Conservation (phyloP, 768 basidiomycete genomes). For the Xerocomellus amylosporus region DNA sequence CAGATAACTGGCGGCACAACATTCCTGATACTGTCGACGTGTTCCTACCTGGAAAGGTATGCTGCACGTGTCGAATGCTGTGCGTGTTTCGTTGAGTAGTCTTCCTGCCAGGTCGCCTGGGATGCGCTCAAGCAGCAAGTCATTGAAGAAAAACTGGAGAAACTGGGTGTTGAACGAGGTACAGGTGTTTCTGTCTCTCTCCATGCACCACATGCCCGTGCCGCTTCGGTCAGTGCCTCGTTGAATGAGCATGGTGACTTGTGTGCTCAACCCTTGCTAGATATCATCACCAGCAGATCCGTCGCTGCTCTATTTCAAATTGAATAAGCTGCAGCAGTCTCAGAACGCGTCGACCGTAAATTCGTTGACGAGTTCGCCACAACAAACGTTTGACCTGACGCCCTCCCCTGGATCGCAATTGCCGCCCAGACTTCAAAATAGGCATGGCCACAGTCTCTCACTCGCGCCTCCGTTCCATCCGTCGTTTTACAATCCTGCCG, state of each 20-base stretch:
- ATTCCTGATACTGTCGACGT: conserved; percentile 75
- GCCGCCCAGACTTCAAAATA: conserved; percentile 43
- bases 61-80: conserved; percentile 17
- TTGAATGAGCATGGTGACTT: conserved; percentile 18
- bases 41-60: conserved; percentile 78
- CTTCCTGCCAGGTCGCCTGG: conserved; percentile 59
- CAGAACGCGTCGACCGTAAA: conserved; percentile 49
- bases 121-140: conserved; percentile 63
- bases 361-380: conserved; percentile 65
- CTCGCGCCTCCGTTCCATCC: conserved; percentile 46
- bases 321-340: conserved; percentile 79
- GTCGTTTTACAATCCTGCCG: conserved; percentile 36
- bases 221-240: conserved; percentile 67
- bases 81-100: conserved; percentile 2
- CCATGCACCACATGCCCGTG: conserved; percentile 74
- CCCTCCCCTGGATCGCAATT: conserved; percentile 48
- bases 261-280: conserved; percentile 36
- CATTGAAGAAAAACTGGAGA: conserved; percentile 81
- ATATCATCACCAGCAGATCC: conserved; percentile 92
- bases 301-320: conserved; percentile 73
- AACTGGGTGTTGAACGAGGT: conserved; percentile 73
- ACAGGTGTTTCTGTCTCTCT: conserved; percentile 51
- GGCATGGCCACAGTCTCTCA: conserved; percentile 74
- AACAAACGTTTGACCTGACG: conserved; percentile 50
- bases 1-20: conserved; percentile 55